phyloP scores from a whole-genome alignment of 2,329 filamentous ascomycete species.

The Microcera coccophila region DNA sequence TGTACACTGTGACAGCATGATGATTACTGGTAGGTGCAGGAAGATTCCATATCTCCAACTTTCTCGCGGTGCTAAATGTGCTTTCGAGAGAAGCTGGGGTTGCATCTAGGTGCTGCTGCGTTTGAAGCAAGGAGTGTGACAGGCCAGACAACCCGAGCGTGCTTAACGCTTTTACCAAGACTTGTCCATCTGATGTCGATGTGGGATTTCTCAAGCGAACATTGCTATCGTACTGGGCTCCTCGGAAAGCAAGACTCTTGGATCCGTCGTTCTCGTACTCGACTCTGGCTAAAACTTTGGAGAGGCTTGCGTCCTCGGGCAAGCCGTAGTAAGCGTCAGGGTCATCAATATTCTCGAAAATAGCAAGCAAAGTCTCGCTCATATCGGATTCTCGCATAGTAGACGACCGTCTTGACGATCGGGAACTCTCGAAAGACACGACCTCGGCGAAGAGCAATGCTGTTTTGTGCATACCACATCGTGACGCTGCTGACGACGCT shows the following conservation, averaged over 20 bases:
- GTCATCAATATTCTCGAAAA: slow-evolving; percentile 92
- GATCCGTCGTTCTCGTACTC: slow-evolving; percentile 86
- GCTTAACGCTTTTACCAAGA: slow-evolving; percentile 72
- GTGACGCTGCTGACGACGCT: slow-evolving; percentile 67
- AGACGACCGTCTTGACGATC: slow-evolving; percentile 65
- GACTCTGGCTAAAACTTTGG: slow-evolving; percentile 73
- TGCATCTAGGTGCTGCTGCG: slow-evolving; percentile 57
- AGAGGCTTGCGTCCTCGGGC: slow-evolving; percentile 70
- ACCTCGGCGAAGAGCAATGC: slow-evolving; percentile 81
- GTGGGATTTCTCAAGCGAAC: slow-evolving; percentile 58
- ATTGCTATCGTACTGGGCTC: slow-evolving; percentile 85
- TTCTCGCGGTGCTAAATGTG: slow-evolving; percentile 74
- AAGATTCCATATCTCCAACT: slow-evolving; percentile 88
- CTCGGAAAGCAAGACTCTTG: slow-evolving; percentile 85
- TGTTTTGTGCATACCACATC: slow-evolving; percentile 81
- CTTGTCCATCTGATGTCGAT: slow-evolving; percentile 58
- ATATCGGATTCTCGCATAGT: slow-evolving; percentile 51
- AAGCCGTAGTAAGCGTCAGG: slow-evolving; percentile 95
- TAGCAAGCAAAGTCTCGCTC: slow-evolving; percentile 67
- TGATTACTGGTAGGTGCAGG: slow-evolving; percentile 64
- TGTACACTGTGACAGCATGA: slow-evolving; percentile 69
- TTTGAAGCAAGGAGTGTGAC: slow-evolving; percentile 72
- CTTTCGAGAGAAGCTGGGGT: slow-evolving; percentile 61
- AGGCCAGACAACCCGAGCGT: slow-evolving; percentile 80
- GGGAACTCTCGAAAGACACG: slow-evolving; percentile 52